These are phyloP conservation scores for Solanum raphanifolium DNA, from an alignment of 257 asterid genomes.

Conservation along the genomic window DNA sequence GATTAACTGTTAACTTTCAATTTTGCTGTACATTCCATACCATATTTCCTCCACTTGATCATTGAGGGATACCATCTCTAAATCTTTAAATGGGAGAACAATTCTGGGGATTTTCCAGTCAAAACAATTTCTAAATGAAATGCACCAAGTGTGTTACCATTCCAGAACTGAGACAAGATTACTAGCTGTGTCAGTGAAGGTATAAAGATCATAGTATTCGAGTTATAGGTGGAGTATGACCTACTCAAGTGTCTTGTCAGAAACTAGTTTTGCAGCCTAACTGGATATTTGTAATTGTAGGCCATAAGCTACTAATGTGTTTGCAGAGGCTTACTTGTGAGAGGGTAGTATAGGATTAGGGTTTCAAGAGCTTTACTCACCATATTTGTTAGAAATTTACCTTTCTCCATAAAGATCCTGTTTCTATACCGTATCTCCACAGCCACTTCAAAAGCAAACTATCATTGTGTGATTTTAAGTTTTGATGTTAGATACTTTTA, in stretches of 20 bases:
- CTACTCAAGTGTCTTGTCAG: not conserved
- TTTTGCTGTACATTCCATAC: not conserved
- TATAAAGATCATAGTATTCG: not conserved
- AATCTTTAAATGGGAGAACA: not conserved
- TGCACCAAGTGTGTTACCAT: not conserved
- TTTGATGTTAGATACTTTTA: not conserved
- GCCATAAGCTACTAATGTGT: not conserved
- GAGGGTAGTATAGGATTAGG: not conserved
- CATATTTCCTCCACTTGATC: not conserved
- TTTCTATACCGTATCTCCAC: not conserved
- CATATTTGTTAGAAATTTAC: not conserved
- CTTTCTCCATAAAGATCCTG: not conserved
- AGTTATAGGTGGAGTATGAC: not conserved
- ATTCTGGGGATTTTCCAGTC: not conserved
- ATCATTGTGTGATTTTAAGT: not conserved
- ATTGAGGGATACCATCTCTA: not conserved
- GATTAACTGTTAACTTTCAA: not conserved
- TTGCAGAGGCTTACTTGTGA: not conserved
- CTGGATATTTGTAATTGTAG: not conserved
- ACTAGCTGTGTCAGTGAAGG: not conserved
- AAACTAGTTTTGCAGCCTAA: not conserved
- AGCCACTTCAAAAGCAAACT: not conserved
- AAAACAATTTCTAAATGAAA: not conserved
- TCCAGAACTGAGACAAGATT: not conserved
- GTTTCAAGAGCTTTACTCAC: not conserved